phyloP scores from a whole-genome alignment of 192 early-diverging fungal genomes.

The Coemansia sp. region DNA sequence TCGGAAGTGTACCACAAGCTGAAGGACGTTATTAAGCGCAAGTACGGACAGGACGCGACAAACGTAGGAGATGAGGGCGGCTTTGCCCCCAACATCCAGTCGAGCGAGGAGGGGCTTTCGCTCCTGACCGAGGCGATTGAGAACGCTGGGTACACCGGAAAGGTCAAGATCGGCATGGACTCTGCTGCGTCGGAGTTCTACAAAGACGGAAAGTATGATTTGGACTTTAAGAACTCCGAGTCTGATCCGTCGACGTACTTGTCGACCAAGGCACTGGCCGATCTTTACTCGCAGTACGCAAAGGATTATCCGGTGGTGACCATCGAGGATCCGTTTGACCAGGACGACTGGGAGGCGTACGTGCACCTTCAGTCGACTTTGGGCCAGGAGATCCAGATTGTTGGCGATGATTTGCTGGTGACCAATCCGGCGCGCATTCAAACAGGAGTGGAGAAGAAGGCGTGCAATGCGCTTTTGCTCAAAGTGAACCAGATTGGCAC shows the following conservation, averaged over 20 bases:
- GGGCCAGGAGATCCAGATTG: constrained; percentile 79
- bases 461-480: constrained; percentile 91
- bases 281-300: constrained; percentile 81
- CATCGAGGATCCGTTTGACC: constrained; percentile 99
- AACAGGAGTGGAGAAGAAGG: constrained; percentile 90
- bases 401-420: constrained; percentile 97
- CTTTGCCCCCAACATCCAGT: constrained; percentile 98
- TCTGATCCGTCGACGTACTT: constrained; percentile 74
- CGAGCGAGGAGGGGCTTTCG: constrained; percentile 93
- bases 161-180: constrained; percentile 97
- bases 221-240: constrained; percentile 94
- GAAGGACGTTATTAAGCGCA: constrained; percentile 96
- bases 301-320: constrained; percentile 89
- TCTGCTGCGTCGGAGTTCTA: constrained; percentile 98
- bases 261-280: constrained; percentile 74
- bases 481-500: constrained; percentile 99
- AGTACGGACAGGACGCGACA: constrained; percentile 98
- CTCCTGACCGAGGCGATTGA: constrained; percentile 86
- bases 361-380: constrained; percentile 67
- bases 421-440: constrained; percentile 94
- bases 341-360: constrained; percentile 97
- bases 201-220: constrained; percentile 95
- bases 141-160: constrained; percentile 93
- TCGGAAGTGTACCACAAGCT: constrained; percentile 96
- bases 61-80: constrained; percentile 99